A percentile compares a stretch with the other conserved stretches of the same genome.
Evolutionary conservation across 345 rosid species (phyloP).

Genomic region (Eucalyptus sp.): DNA sequence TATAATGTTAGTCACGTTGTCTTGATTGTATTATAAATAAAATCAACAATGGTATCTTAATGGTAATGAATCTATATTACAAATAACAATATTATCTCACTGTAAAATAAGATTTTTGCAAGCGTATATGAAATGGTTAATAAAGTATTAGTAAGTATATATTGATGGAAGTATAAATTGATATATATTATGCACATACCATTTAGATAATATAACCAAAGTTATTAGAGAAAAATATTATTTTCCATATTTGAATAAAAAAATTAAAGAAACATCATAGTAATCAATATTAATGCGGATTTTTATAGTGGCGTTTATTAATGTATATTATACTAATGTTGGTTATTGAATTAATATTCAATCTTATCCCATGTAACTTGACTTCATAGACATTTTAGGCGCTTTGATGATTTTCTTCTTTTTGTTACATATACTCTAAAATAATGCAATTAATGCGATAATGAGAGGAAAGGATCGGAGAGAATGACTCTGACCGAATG

Average conservation of each 20-base stretch:
- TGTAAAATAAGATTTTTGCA: neutral
- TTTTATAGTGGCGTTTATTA: neutral
- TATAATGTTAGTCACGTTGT: neutral
- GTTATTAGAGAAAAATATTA: neutral
- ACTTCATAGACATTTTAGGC: neutral
- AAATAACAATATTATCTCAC: neutral
- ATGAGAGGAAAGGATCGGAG: neutral
- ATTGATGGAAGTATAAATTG: neutral
- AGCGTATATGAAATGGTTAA: neutral
- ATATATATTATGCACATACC: neutral
- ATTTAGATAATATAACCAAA: neutral
- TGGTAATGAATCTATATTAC: neutral
- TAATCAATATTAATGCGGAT: neutral
- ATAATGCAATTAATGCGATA: neutral
- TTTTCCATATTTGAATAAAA: neutral
- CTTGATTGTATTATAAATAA: neutral
- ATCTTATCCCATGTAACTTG: neutral
- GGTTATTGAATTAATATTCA: neutral
- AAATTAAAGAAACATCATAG: neutral
- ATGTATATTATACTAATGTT: neutral
- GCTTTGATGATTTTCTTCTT: neutral
- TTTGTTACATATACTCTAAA: neutral
- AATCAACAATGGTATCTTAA: neutral
- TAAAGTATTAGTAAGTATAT: neutral
- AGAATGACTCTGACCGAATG: too few relatives aligned